Percentiles rank a stretch among this genome's conserved stretches.
Conservation (phyloP, 495 filamentous ascomycete species). For the Astrothelium macrocarpum region DNA sequence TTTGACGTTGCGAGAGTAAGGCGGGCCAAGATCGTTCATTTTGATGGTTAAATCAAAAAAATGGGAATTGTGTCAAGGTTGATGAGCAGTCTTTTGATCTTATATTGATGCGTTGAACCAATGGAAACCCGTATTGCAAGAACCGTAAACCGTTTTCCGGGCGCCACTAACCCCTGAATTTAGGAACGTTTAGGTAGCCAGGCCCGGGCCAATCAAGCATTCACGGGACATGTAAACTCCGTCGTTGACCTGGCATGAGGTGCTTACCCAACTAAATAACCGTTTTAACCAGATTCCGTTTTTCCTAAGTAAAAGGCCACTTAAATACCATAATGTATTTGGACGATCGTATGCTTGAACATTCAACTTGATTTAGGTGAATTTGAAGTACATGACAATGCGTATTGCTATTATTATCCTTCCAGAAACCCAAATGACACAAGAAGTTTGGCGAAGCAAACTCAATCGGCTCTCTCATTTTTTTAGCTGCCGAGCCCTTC, state of each 20-base stretch:
- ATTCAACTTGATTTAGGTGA: neutral
- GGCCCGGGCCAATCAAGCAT: too few relatives aligned
- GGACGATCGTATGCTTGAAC: neutral
- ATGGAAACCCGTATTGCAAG: too few relatives aligned
- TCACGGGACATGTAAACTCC: neutral
- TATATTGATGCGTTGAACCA: neutral
- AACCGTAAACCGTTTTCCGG: neutral
- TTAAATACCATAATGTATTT: too few relatives aligned
- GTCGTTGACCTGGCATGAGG: neutral
- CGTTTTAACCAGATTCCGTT: neutral
- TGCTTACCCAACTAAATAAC: neutral
- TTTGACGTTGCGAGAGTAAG: neutral
- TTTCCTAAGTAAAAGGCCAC: too few relatives aligned
- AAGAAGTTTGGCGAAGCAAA: neutral
- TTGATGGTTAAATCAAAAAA: neutral
- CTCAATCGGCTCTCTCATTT: neutral
- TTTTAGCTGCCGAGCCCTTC: neutral
- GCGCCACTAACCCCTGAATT: too few relatives aligned
- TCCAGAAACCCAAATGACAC: neutral
- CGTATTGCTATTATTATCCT: neutral
- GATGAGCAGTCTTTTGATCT: neutral
- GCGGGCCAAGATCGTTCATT: neutral
- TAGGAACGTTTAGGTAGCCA: too few relatives aligned
- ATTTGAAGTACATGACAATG: neutral
- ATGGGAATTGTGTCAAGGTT: neutral